A percentile compares a stretch with the other conserved stretches of the same genome.
Conservation (phyloP, 495 filamentous ascomycete genomes). For the Penicillium mononematosum region DNA sequence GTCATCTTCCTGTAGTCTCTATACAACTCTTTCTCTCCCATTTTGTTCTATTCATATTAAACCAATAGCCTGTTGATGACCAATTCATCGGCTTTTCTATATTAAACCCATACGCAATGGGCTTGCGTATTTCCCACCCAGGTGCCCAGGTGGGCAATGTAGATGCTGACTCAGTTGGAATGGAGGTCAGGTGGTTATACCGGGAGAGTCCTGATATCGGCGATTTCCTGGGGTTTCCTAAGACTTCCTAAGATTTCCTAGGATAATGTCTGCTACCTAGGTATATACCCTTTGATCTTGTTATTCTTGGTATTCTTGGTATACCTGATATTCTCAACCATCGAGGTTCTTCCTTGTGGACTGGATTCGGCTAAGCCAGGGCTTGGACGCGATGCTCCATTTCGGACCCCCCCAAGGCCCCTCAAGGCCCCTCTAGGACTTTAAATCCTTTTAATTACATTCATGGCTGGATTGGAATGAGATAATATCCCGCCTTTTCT, state of each 20-base stretch:
- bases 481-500: slow-evolving; percentile 1
- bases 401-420: neutral
- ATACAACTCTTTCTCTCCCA: neutral
- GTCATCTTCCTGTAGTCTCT: neutral
- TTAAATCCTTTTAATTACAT: slow-evolving; percentile 4
- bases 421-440: neutral
- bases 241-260: neutral
- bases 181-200: neutral
- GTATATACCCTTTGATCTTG: neutral
- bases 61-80: neutral
- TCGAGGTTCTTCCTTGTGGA: neutral
- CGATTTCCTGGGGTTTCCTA: neutral
- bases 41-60: neutral
- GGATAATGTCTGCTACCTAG: neutral
- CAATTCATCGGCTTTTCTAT: neutral
- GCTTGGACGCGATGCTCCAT: slow-evolving; percentile 16
- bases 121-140: neutral
- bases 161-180: slow-evolving; percentile 7
- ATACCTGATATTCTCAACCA: neutral
- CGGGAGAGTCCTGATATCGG: neutral
- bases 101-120: neutral
- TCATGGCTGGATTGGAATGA: slow-evolving; percentile 14
- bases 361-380: slow-evolving; percentile 11
- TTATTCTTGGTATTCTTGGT: neutral
- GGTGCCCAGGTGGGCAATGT: neutral